Evolutionary conservation across 169 alveolate species (phyloP).

Genomic region (Plasmodium yoelii): DNA sequence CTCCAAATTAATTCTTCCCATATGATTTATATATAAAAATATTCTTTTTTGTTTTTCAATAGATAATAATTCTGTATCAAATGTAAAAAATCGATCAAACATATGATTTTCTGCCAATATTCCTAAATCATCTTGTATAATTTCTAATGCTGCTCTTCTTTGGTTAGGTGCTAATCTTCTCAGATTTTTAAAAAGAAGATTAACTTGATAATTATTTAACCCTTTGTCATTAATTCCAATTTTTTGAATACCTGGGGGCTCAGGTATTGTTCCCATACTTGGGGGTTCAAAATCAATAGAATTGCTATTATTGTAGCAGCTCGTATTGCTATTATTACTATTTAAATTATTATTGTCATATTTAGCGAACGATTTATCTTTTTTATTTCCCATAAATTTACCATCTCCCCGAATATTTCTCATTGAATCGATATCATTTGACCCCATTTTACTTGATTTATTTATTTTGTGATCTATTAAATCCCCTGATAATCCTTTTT

Average conservation of each 20-base stretch:
- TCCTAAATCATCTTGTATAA: conserved; percentile 90
- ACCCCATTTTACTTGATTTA: conserved; percentile 11
- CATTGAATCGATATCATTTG: neutral
- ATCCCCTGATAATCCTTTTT: conserved; percentile 1
- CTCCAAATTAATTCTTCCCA: conserved; percentile 88
- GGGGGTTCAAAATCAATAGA: conserved; percentile 80
- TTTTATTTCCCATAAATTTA: conserved; percentile 14
- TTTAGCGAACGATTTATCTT: neutral
- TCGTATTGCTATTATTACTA: neutral
- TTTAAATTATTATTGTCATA: conserved; percentile 8
- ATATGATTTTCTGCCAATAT: conserved; percentile 87
- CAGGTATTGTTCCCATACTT: conserved; percentile 85
- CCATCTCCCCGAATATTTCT: conserved; percentile 13
- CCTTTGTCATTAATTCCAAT: conserved; percentile 86
- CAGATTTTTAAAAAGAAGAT: conserved; percentile 83
- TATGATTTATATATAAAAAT: conserved; percentile 86
- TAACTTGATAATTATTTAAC: conserved; percentile 84
- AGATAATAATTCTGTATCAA: conserved; percentile 88
- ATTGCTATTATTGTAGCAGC: neutral
- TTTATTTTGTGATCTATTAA: conserved; percentile 3
- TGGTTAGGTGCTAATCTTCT: conserved; percentile 88
- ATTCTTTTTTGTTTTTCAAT: conserved; percentile 88
- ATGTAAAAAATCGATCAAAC: conserved; percentile 83
- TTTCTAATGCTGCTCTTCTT: conserved; percentile 89
- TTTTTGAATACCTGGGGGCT: conserved; percentile 87